phyloP scores from a whole-genome alignment of 1,139 yeast genomes.

The Keqinozyma sinolaborantium region DNA sequence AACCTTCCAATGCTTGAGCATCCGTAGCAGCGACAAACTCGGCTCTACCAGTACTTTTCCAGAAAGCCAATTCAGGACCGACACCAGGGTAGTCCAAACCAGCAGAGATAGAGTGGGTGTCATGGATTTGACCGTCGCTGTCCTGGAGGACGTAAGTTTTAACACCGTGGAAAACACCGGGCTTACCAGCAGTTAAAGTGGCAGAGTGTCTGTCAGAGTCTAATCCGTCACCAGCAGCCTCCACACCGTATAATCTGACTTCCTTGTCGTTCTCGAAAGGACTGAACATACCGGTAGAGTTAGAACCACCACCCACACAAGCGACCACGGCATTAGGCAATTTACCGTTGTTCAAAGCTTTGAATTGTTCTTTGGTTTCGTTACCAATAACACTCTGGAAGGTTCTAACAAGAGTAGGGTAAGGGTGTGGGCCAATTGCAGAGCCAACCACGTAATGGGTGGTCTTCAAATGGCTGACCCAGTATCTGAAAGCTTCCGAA shows the following conservation, averaged over 20 bases:
- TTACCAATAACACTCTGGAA: slow-evolving; percentile 97
- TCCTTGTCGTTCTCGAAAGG: slow-evolving; percentile 81
- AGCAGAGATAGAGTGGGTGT: slow-evolving; percentile 96
- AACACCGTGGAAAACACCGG: slow-evolving; percentile 98
- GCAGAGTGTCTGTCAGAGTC: slow-evolving; percentile 89
- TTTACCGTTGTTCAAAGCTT: slow-evolving; percentile 69
- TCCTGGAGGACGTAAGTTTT: slow-evolving; percentile 90
- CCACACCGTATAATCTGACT: slow-evolving; percentile 87
- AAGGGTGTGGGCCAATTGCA: slow-evolving; percentile 99
- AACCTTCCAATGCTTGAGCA: slow-evolving; percentile 89
- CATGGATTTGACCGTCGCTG: slow-evolving; percentile 91
- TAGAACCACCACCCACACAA: slow-evolving; percentile 99
- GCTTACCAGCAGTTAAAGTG: slow-evolving; percentile 85
- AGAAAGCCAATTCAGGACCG: slow-evolving; percentile 94
- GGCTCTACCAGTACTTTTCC: slow-evolving; percentile 95
- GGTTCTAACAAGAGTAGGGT: slow-evolving; percentile 95
- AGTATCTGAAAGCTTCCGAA: slow-evolving; percentile 90
- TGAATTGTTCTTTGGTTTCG: slow-evolving; percentile 90
- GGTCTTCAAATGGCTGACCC: slow-evolving; percentile 84
- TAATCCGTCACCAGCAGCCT: slow-evolving; percentile 98
- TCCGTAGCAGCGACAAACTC: slow-evolving; percentile 85
- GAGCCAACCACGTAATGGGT: slow-evolving; percentile 97
- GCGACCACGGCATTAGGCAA: slow-evolving; percentile 94
- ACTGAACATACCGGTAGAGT: slow-evolving; percentile 92
- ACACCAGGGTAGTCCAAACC: slow-evolving; percentile 99